Evolutionary conservation across 352 stramenopile genomes (phyloP).

Genomic region (Phytophthora fragariaefolia): DNA sequence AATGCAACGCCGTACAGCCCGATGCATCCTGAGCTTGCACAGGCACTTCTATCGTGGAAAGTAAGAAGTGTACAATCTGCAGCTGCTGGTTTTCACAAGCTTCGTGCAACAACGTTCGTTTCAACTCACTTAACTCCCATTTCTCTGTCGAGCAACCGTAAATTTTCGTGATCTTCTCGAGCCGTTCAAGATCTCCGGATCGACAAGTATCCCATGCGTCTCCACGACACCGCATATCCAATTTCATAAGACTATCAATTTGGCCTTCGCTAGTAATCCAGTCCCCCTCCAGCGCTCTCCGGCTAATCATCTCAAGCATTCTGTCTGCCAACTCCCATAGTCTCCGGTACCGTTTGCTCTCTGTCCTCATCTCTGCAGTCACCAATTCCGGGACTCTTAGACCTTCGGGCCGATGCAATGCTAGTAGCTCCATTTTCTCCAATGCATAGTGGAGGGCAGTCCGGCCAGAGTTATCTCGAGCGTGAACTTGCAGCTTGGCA

Average conservation of each 20-base stretch:
- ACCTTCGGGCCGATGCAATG: background rate
- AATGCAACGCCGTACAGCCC: slow-evolving; percentile 58
- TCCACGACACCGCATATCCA: slow-evolving; percentile 54
- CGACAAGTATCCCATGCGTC: slow-evolving; percentile 60
- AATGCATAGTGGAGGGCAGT: slow-evolving; percentile 57
- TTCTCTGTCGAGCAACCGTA: slow-evolving; percentile 22
- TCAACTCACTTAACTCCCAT: slow-evolving; percentile 33
- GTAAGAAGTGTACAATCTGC: slow-evolving; percentile 36
- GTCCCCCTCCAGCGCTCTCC: slow-evolving; percentile 5
- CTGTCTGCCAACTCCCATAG: slow-evolving; percentile 49
- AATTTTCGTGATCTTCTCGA: slow-evolving; percentile 43
- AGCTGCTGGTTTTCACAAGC: slow-evolving; percentile 46
- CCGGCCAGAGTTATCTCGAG: slow-evolving; percentile 43
- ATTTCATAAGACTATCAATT: slow-evolving; percentile 15
- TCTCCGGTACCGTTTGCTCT: slow-evolving; percentile 37
- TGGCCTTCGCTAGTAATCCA: background rate
- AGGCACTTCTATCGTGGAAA: slow-evolving; percentile 23
- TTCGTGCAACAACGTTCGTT: slow-evolving; percentile 64
- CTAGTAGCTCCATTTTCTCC: slow-evolving; percentile 48
- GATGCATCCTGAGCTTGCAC: slow-evolving; percentile 37
- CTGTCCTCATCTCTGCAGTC: slow-evolving; percentile 13
- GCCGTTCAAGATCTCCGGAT: slow-evolving; percentile 44
- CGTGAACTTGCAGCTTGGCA: slow-evolving; percentile 47
- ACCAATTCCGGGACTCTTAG: background rate
- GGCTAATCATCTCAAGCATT: slow-evolving; percentile 36